A percentile compares a stretch with the other conserved stretches of the same genome.
Conservation (phyloP, 305 asterid species). For the Fraxinus xanthoxyloides region DNA sequence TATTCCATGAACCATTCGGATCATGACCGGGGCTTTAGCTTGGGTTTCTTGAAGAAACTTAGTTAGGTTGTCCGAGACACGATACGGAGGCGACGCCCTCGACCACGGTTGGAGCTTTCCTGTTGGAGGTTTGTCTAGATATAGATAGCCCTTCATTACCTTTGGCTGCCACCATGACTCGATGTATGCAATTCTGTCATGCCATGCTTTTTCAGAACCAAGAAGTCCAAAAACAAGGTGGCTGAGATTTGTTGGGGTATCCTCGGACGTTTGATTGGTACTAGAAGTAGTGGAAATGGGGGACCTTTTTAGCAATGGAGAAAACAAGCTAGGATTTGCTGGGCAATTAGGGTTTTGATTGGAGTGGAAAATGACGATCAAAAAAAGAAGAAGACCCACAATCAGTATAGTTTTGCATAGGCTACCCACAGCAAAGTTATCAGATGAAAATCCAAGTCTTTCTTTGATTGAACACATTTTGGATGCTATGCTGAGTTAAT, state of each 20-base stretch:
- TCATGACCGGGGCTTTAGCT: conserved; percentile 23
- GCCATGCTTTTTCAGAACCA: conserved; percentile 37
- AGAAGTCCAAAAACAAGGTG: conserved; percentile 39
- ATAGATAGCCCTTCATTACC: conserved; percentile 31
- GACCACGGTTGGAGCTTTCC: conserved; percentile 36
- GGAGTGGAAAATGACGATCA: conserved; percentile 18
- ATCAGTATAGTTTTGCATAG: conserved; percentile 21
- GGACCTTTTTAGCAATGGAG: neutral
- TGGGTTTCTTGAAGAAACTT: conserved; percentile 20
- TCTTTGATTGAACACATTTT: conserved; percentile 10
- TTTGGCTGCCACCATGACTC: conserved; percentile 45
- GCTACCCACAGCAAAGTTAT: neutral
- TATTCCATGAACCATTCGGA: conserved; percentile 20
- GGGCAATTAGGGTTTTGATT: conserved; percentile 11
- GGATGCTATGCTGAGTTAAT: neutral
- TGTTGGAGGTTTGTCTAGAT: conserved; percentile 30
- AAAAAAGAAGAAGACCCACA: conserved; percentile 15
- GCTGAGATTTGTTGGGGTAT: conserved; percentile 24
- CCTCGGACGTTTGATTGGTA: neutral
- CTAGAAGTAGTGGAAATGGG: neutral
- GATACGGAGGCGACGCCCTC: conserved; percentile 24
- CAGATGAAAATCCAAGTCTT: neutral
- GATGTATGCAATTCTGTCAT: conserved; percentile 25
- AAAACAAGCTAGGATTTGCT: neutral
- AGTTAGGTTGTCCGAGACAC: conserved; percentile 28